phyloP scores from a whole-genome alignment of 805 yeast genomes.

The Naumovozyma castellii region DNA sequence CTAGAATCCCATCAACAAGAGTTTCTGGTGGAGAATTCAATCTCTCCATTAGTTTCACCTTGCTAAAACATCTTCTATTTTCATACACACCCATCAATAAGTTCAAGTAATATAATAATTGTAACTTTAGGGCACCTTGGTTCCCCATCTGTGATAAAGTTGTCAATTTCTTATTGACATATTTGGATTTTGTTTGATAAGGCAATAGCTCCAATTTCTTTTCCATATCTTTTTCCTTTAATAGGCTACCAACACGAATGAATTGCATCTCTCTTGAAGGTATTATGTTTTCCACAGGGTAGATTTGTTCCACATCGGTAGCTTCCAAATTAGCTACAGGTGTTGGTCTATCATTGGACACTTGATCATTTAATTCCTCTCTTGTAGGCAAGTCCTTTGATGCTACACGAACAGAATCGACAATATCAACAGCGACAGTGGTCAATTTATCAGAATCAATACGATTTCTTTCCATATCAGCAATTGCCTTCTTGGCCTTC shows the following conservation, averaged over 20 bases:
- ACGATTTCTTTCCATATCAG: slow-evolving; percentile 69
- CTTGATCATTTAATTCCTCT: slow-evolving; percentile 46
- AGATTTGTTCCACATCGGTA: slow-evolving; percentile 72
- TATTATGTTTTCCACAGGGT: slow-evolving; percentile 63
- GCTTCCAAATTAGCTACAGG: slow-evolving; percentile 73
- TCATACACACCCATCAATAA: slow-evolving; percentile 71
- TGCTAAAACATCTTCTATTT: slow-evolving; percentile 56
- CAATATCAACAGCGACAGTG: slow-evolving; percentile 67
- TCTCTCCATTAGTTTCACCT: slow-evolving; percentile 47
- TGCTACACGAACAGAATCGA: slow-evolving; percentile 63
- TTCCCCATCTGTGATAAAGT: slow-evolving; percentile 34
- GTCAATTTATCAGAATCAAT: slow-evolving; percentile 77
- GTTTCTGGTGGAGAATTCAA: slow-evolving; percentile 65
- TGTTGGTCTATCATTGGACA: slow-evolving; percentile 68
- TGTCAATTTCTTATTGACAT: slow-evolving; percentile 40
- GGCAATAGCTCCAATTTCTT: slow-evolving; percentile 54
- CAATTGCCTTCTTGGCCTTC: slow-evolving; percentile 85
- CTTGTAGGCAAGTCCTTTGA: slow-evolving; percentile 69
- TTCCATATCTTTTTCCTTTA: slow-evolving; percentile 44
- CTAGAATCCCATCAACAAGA: slow-evolving; percentile 61
- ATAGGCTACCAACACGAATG: slow-evolving; percentile 54
- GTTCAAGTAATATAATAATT: slow-evolving; percentile 71
- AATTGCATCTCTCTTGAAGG: slow-evolving; percentile 53
- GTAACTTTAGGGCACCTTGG: slow-evolving; percentile 37
- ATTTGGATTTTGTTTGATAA: slow-evolving; percentile 42